Conservation (phyloP, 805 yeast species). For the Peterozyma xylosa region DNA sequence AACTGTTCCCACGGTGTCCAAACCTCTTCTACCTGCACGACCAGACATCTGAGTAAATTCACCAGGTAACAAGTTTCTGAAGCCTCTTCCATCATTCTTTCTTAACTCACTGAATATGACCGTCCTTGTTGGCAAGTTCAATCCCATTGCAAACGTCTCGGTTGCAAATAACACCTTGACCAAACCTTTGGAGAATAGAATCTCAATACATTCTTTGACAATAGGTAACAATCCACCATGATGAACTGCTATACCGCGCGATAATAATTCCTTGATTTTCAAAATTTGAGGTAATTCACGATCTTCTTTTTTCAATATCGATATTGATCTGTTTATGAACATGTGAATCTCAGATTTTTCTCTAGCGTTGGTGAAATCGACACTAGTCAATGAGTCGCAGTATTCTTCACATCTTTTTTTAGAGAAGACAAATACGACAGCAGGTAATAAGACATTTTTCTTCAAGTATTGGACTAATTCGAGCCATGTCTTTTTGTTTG, state of each 20-base stretch:
- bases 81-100: constrained; percentile 84
- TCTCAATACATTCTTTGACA: constrained; percentile 89
- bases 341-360: constrained; percentile 89
- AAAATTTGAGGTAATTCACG: constrained; percentile 88
- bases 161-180: constrained; percentile 93
- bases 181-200: constrained; percentile 76
- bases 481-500: constrained; percentile 74
- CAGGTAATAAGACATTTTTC: constrained; percentile 71
- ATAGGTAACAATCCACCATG: constrained; percentile 93
- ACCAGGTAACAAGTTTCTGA: constrained; percentile 84
- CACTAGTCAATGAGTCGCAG: constrained; percentile 66
- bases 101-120: constrained; percentile 82
- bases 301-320: constrained; percentile 85
- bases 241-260: constrained; percentile 92
- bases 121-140: constrained; percentile 93
- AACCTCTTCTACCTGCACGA: constrained; percentile 95
- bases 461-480: constrained; percentile 65
- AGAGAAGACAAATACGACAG: constrained; percentile 88
- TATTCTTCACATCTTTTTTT: constrained; percentile 91
- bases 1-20: constrained; percentile 91
- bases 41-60: constrained; percentile 99
- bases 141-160: constrained; percentile 98
- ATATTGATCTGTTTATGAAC: constrained; percentile 85
- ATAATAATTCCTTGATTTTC: constrained; percentile 70
- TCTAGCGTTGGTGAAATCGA: constrained; percentile 75